phyloP scores from a whole-genome alignment of 2,329 filamentous ascomycete genomes.

The Colletotrichum eremochloae region DNA sequence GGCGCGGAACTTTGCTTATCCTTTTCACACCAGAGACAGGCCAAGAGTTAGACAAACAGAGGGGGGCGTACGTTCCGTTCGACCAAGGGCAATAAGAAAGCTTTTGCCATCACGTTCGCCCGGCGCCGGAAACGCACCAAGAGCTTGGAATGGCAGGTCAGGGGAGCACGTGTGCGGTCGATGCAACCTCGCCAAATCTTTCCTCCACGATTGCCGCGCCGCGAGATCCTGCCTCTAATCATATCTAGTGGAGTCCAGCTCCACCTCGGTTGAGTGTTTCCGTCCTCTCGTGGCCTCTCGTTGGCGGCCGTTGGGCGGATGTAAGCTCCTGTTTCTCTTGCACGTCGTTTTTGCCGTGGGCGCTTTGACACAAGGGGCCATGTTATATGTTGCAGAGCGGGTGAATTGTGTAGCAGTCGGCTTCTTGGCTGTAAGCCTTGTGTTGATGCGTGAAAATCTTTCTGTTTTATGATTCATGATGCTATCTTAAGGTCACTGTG shows the following conservation, averaged over 20 bases:
- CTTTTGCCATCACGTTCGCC: not conserved
- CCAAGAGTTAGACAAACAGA: conserved; percentile 26
- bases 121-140: conserved; percentile 7
- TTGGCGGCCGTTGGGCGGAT: conserved; percentile 9
- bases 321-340: conserved; percentile 5
- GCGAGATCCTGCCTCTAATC: conserved; percentile 24
- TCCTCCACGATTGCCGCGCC: conserved; percentile 17
- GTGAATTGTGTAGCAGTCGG: conserved; percentile 7
- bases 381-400: conserved; percentile 13
- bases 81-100: not conserved
- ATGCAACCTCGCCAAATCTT: conserved; percentile 31
- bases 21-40: conserved; percentile 3
- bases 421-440: conserved; percentile 15
- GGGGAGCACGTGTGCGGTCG: conserved; percentile 23
- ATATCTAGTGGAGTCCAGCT: conserved; percentile 17
- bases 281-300: conserved; percentile 18
- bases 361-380: conserved; percentile 25
- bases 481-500: not conserved
- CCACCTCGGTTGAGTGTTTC: conserved; percentile 24
- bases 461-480: not conserved
- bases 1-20: conserved; percentile 27
- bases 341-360: not conserved
- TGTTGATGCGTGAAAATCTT: conserved; percentile 1
- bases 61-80: conserved; percentile 23
- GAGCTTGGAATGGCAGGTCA: conserved; percentile 29